Percentiles rank a stretch among this genome's conserved stretches.
phyloP scores from a whole-genome alignment of 306 rosid genomes.

The Cicer cuneatum region DNA sequence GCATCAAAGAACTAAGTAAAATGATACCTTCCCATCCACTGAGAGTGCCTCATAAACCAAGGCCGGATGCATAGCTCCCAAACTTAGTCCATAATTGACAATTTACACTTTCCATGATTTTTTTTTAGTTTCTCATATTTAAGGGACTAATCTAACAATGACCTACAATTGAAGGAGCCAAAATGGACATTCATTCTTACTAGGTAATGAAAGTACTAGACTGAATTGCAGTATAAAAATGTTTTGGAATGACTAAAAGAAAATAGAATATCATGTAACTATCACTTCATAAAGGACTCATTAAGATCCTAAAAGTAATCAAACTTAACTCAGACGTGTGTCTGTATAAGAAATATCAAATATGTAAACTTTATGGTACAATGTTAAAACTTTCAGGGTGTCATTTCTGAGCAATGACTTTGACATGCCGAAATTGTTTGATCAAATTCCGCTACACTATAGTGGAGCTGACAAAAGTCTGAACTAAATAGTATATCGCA shows the following conservation, averaged over 20 bases:
- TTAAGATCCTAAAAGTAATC: background rate
- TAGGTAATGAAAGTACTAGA: background rate
- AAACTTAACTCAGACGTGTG: background rate
- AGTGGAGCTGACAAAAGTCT: background rate
- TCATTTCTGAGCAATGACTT: conserved; percentile 3
- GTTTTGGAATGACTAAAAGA: background rate
- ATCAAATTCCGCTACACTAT: background rate
- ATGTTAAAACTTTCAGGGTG: background rate
- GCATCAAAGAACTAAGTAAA: background rate
- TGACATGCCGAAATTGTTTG: background rate
- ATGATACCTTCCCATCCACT: background rate
- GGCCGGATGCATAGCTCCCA: background rate
- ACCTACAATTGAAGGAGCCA: background rate
- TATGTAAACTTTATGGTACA: background rate
- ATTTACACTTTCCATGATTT: background rate
- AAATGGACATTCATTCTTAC: background rate
- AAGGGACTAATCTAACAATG: background rate
- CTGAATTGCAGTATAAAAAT: background rate
- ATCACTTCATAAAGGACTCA: background rate
- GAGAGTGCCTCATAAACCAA: background rate
- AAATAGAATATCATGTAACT: background rate
- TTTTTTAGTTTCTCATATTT: background rate
- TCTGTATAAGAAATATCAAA: background rate
- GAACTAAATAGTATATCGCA: background rate
- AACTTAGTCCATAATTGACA: background rate